Base-by-base conservation (phyloP, 495 filamentous ascomycete species). In the Penicillium bialowiezense region DNA sequence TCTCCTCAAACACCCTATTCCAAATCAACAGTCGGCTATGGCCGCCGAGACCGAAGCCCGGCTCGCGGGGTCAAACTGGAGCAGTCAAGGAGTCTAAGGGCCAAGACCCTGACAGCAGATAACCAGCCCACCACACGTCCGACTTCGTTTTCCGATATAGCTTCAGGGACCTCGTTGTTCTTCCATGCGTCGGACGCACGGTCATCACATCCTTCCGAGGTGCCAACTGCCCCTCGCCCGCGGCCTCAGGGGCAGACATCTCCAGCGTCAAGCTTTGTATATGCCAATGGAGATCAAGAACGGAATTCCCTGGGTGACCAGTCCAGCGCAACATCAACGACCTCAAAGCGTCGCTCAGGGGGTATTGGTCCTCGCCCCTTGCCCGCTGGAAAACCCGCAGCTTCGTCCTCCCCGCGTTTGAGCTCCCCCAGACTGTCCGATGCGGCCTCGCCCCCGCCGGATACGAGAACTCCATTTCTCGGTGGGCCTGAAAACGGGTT, bases 161-260 rank as follows among this genome's bases (percentile, higher is more conserved):
- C 59, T 0, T 41, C 63, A 2, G 52, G 40, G 5, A 61, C 79
- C 4, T 79, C 84, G 24, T 85, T 84, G 65, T 90, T 91, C 70
- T 90, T 91, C 59, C 86, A 87, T 66, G 88, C 86, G 7, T 81
- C 78, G 55, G 85, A 89, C 50, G 82, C 76, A n/a, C 82, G 80
- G 51, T 68, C 73, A 10, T 53, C 67, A 19, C 50, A 49, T 23
- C 45, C 58, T 21, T 61, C 64, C 7, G 64, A 72, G 26, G 38
- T 49, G 13, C 20, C 42, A 23, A 61, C 66, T 20, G 34, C 34
- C n/a, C 26, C 51, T 41, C 64, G 66, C 23, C 62, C 60, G 31
- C 59, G 52, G 33, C 51, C 58, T 20, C 48, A 50, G 40, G 55
- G 40, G 38, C 71, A 70, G 68, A 38, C 54, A 21, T 48, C 62